Evolutionary conservation across 2,329 filamentous ascomycete species (phyloP).

Genomic region (Lasiodiplodia theobromae): DNA sequence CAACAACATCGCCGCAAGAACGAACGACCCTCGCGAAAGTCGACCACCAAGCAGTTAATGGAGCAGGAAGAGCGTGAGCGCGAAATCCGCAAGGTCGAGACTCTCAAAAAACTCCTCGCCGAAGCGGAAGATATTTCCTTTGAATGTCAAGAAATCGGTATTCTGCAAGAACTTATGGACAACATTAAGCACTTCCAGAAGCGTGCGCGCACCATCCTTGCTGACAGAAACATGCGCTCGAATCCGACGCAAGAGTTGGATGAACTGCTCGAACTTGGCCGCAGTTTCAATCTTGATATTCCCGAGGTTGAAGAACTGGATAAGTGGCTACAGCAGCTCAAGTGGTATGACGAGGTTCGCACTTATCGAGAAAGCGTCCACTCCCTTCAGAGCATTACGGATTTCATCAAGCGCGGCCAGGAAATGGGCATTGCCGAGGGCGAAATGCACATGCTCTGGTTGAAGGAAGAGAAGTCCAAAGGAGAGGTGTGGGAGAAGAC

Average conservation of each 20-base stretch:
- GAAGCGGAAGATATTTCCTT: conserved; percentile 89
- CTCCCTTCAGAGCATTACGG: conserved; percentile 78
- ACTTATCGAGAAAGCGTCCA: conserved; percentile 69
- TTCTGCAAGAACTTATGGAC: conserved; percentile 83
- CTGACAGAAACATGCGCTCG: conserved; percentile 29
- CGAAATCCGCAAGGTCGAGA: conserved; percentile 86
- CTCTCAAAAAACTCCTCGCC: conserved; percentile 82
- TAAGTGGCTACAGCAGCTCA: conserved; percentile 80
- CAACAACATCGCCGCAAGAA: conserved; percentile 97
- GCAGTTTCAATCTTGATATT: conserved; percentile 88
- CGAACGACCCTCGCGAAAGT: conserved; percentile 83
- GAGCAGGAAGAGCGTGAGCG: conserved; percentile 85
- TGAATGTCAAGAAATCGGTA: conserved; percentile 87
- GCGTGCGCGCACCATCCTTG: conserved; percentile 70
- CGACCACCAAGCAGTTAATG: conserved; percentile 71
- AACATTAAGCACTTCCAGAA: conserved; percentile 85
- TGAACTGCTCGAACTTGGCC: conserved; percentile 87
- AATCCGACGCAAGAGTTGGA: conserved; percentile 64
- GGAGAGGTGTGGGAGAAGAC: conserved; percentile 93
- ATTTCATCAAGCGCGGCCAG: conserved; percentile 78
- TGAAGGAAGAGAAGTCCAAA: conserved; percentile 75
- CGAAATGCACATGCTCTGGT: conserved; percentile 79
- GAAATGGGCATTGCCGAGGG: conserved; percentile 79
- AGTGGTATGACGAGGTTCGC: conserved; percentile 84
- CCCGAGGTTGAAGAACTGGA: conserved; percentile 86